Base-by-base conservation (phyloP, 768 basidiomycete species). In the Boletus tylopilopsis region DNA sequence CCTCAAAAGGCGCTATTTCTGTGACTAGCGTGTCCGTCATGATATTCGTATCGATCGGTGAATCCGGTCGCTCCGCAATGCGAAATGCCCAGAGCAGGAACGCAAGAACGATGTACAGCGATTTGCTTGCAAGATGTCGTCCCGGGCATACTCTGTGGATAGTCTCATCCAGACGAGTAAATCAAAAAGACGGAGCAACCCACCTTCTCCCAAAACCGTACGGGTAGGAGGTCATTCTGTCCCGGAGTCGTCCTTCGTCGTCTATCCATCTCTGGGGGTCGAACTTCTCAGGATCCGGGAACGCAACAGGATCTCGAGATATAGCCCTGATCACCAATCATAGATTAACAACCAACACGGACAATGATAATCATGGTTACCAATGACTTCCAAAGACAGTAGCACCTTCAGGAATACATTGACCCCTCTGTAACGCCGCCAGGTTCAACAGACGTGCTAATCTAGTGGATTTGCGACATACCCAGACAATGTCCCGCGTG, bases 401-500 rank as follows among this genome's bases (percentile, higher is more conserved):
- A 6, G 61, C 62, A 6, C 61, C 61, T 2, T 49, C 55, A 15
- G 63, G 59, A 43, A 64, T 61, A 29, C 51, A 41, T n/a, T 57
- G 50, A 11, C 57, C 63, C 36, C 41, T 56, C 63, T 63, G 33
- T 16, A 10, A 30, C 19, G 23, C 11, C 10, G 10, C 10, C 29
- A 25, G 15, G 10, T 24, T 45, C 21, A 77, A 76, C 71, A 75
- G 80, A 19, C 73, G 52, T 16, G 19, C 10, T 29, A 3, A 25
- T n/a, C 1, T 9, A 24, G 5, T 32, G 6, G 16, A 30, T 24
- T 11, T 18, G n/a, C 6, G 35, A 42, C 57, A 7, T 51, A 81
- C 81, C 78, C 80, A 86, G 21, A 79, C 58, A 32, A 87, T 74
- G 47, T 85, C 83, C 42, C 75, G 75, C 0, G 81, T 85, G 0